Evolutionary conservation across 129 eudicot species (phyloP), one percentile per base, ranked within the genome.

Genomic region (sunflower (Helianthus annuus)): DNA sequence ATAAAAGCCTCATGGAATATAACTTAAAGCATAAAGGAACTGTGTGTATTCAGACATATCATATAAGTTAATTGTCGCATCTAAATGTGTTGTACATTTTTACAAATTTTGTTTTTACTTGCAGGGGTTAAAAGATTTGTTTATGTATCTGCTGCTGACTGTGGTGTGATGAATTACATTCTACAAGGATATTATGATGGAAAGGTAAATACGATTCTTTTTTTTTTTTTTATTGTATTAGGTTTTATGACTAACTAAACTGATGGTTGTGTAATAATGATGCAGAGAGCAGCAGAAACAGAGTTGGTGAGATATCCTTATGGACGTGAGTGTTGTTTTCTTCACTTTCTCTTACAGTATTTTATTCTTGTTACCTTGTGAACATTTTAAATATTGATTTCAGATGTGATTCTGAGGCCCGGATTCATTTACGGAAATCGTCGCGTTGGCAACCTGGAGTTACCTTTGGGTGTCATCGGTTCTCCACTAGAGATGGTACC

Each of bases 251-350:
- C 44, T 7, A 39, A 15, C 55, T 39, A 27, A 61, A 70, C 48
- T 61, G 76, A 49, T 69, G 57, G 52, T 55, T 55, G 13, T 78
- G 19, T 78, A 45, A 64, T 53, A 53, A 10, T 75, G 10, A 73
- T 85, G 81, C 87, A 93, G 98, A 82, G 98, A 79, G 97, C 97
- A 61, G 96, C 98, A 82, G 98, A 93, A 81, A 90, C 97, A 14
- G 98, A 93, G 89, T 54, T 93, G 48, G 87, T 90, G 62, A 93
- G 83, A 82, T 93, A 83, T 77, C 87, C 98, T 7, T 93, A 93
- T 79, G 98, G 98, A 78, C 97, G 98, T 93, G 67, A 84, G 89
- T 72, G 63, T 79, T 76, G 36, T 32, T 32, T 4, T 32, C 36
- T 64, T 53, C 24, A 9, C 11, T 27, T 36, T 32, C 34, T 11